Percentiles rank a stretch among this genome's conserved stretches.
Conservation (phyloP, 192 early-diverging fungal genomes). For the Coemansia asiatica region DNA sequence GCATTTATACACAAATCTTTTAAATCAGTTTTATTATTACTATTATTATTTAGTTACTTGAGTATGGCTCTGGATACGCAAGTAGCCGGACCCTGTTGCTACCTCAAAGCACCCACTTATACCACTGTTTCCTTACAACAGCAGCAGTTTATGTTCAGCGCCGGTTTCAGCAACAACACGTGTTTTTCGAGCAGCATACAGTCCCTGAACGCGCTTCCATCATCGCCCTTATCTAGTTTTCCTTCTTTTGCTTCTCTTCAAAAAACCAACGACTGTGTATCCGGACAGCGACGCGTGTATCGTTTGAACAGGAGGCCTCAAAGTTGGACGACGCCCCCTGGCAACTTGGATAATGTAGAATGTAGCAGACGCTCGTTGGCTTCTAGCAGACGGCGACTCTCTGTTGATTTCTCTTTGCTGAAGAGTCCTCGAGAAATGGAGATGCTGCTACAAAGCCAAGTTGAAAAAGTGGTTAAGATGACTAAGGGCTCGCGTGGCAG, state of each 20-base stretch:
- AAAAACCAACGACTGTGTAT: background rate
- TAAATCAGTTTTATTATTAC: background rate
- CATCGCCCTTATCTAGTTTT: too few relatives aligned
- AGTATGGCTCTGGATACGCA: background rate
- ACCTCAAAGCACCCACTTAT: background rate
- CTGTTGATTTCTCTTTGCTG: background rate
- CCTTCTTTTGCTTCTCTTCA: background rate
- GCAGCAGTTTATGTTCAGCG: background rate
- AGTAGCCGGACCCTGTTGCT: background rate
- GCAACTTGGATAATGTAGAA: background rate
- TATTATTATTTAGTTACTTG: background rate
- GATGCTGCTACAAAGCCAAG: background rate
- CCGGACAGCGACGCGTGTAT: background rate
- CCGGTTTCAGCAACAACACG: background rate
- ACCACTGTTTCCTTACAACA: background rate
- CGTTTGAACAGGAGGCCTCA: background rate
- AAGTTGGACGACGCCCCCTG: background rate
- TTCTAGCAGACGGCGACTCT: background rate
- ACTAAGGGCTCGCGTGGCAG: background rate
- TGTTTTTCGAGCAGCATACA: background rate
- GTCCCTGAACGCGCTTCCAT: background rate
- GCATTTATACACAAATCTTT: background rate
- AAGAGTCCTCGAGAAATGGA: background rate
- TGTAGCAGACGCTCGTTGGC: background rate
- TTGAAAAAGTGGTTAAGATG: background rate